Evolutionary conservation across 176 grass and related monocot species (phyloP), one percentile per base, ranked within the genome.

Genomic region (Rhynchospora tenuis): DNA sequence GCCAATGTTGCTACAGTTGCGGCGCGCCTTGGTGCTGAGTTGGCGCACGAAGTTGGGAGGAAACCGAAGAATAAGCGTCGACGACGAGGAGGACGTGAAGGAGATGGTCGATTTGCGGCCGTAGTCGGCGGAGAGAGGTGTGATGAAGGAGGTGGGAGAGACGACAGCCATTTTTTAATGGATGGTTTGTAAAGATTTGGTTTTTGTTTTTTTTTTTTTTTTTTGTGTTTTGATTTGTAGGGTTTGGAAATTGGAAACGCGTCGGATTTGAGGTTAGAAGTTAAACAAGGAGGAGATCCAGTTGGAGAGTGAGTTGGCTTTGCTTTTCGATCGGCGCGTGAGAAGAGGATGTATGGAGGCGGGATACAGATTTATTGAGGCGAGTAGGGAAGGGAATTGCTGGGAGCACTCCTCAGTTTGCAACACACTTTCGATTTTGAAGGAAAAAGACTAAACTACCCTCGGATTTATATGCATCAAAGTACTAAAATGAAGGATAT

Each of bases 1-100:
- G 83, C 95, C 95, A 64, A 98, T 98, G 87, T 98, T 98, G 92
- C 95, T 95, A 83, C 95, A 98, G 91, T 98, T 98, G 86, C 95
- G 95, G 46, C 95, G 92, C 11, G 96, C 93, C 86, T 99, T 99
- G 48, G 89, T 99, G 93, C 93, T 99, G 44, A 99, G 93, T 88
- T 99, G 96, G 80, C 96, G 91, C 69, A 95, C 96, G 64, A 99
- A 99, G 76, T 99, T 99, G 2, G 96, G 96, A 23, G 93, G 96
- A 69, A 99, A 99, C 10, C 96, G 96, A 23, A 44, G 67, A 29
- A 88, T 87, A 7, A 85, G 28, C 7, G 86, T 9, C 4, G 85
- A 65, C 0, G 85, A 85, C 3, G 65, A 62, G 67, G 83, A 79
- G 26, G 80, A 24, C 9, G 62, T 68, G 69, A 52, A 26, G 6